Conservation (phyloP, 225 moss, liverwort and hornwort species). For the Pleurozium schreberi region DNA sequence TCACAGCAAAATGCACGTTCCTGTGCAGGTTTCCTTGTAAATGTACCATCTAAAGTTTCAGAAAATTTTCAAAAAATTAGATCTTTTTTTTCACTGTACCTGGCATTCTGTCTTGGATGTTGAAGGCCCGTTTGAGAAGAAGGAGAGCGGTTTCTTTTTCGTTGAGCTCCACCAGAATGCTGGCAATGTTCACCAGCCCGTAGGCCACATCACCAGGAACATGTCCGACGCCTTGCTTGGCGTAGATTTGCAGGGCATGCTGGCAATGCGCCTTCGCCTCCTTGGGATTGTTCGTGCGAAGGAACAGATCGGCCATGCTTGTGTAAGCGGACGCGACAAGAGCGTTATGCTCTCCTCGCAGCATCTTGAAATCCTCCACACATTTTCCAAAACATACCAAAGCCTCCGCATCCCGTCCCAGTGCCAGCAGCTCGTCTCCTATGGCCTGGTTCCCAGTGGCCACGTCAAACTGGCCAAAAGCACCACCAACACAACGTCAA, state of each 20-base stretch:
- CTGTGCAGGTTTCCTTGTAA: background rate
- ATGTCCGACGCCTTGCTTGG: constrained; percentile 60
- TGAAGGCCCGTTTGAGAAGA: constrained; percentile 63
- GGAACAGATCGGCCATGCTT: constrained; percentile 57
- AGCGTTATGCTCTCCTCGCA: constrained; percentile 65
- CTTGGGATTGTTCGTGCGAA: constrained; percentile 62
- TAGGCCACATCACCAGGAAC: constrained; percentile 64
- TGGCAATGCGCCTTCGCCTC: constrained; percentile 67
- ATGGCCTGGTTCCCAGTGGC: constrained; percentile 69
- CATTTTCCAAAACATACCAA: constrained; percentile 62
- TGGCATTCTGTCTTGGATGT: constrained; percentile 62
- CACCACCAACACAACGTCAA: background rate
- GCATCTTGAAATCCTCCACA: constrained; percentile 54
- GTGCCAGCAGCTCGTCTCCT: constrained; percentile 60
- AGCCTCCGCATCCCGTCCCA: constrained; percentile 80
- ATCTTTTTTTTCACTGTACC: background rate
- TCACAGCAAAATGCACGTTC: background rate
- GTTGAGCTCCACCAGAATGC: constrained; percentile 53
- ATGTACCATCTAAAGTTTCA: background rate
- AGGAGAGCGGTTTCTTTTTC: constrained; percentile 68
- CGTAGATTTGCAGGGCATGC: constrained; percentile 60
- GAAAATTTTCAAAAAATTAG: no score
- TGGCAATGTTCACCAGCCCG: constrained; percentile 63
- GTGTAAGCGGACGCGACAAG: constrained; percentile 56
- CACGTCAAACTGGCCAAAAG: constrained; percentile 48